Percentiles rank a stretch among this genome's conserved stretches.
These are phyloP conservation scores for Hypoxylon cercidicola DNA, from an alignment of 495 filamentous ascomycete species.

Conservation along the genomic window DNA sequence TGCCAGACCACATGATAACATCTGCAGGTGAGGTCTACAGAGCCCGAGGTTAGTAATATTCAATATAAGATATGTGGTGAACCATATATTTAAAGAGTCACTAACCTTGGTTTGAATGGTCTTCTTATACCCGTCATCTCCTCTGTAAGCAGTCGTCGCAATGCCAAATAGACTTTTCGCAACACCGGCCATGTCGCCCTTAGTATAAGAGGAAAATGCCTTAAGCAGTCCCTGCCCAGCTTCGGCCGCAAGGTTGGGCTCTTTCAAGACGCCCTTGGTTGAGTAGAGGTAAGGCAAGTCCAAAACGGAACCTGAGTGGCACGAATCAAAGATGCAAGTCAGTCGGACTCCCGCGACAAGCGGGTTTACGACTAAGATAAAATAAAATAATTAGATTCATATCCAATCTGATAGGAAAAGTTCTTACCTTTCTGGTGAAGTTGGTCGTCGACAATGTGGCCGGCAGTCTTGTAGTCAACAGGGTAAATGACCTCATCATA, in stretches of 20 bases:
- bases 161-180: conserved; percentile 77
- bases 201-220: conserved; percentile 83
- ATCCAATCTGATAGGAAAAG: no score
- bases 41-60: conserved; percentile 37
- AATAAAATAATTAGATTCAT: no score
- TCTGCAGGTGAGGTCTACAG: conserved; percentile 85
- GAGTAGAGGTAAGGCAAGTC: conserved; percentile 98
- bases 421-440: no score
- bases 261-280: conserved; percentile 94
- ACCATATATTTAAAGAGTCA: background rate
- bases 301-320: conserved; percentile 95
- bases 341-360: conserved; percentile 87
- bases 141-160: conserved; percentile 86
- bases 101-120: conserved; percentile 78
- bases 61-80: conserved; percentile 32
- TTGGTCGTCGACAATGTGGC: conserved; percentile 96
- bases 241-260: conserved; percentile 96
- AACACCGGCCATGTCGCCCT: conserved; percentile 83
- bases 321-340: conserved; percentile 97
- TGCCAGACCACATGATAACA: conserved; percentile 97
- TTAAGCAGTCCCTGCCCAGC: conserved; percentile 88
- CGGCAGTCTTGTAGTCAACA: conserved; percentile 85
- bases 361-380: conserved; percentile 83
- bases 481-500: conserved; percentile 98
- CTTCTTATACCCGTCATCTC: conserved; percentile 84